Conservation (phyloP, 139 green algal species). For the Coelastrella sp. region DNA sequence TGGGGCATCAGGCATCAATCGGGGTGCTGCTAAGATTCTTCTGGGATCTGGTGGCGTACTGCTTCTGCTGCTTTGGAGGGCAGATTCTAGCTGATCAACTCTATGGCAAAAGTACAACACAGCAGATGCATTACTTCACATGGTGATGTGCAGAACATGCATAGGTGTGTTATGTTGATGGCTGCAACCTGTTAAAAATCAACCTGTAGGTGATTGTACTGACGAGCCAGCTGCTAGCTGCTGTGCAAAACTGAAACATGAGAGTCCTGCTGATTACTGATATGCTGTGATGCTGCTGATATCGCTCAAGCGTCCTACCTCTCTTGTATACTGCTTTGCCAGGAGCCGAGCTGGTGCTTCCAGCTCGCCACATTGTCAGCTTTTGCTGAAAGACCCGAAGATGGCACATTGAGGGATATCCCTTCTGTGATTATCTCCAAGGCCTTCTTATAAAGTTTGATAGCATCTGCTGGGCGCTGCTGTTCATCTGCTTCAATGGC, state of each 20-base stretch:
- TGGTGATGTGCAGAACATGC: too few relatives aligned
- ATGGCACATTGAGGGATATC: slow-evolving; percentile 56
- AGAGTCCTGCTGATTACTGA: too few relatives aligned
- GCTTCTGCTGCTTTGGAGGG: neutral
- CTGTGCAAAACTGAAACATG: too few relatives aligned
- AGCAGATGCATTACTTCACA: too few relatives aligned
- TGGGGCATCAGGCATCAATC: slow-evolving; percentile 19
- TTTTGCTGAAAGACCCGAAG: slow-evolving; percentile 61
- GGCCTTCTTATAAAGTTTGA: slow-evolving; percentile 65
- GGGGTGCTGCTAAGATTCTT: slow-evolving; percentile 4
- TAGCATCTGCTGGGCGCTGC: slow-evolving; percentile 44
- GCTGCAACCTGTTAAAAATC: too few relatives aligned
- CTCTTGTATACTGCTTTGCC: slow-evolving; percentile 47
- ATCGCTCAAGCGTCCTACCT: too few relatives aligned
- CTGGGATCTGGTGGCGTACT: slow-evolving; percentile 12
- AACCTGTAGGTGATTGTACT: too few relatives aligned
- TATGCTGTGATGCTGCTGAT: too few relatives aligned
- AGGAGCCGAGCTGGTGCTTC: slow-evolving; percentile 62
- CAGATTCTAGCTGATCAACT: slow-evolving; percentile 7
- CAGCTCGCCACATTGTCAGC: slow-evolving; percentile 61
- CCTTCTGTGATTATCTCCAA: slow-evolving; percentile 69
- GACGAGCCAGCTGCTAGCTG: too few relatives aligned
- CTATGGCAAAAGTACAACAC: too few relatives aligned
- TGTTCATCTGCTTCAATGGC: slow-evolving; percentile 62
- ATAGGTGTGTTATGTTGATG: too few relatives aligned